A percentile compares a stretch with the other conserved stretches of the same genome.
These are phyloP conservation scores for Sporothrix brasiliensis DNA, from an alignment of 2,329 filamentous ascomycete genomes.

Conservation along the genomic window DNA sequence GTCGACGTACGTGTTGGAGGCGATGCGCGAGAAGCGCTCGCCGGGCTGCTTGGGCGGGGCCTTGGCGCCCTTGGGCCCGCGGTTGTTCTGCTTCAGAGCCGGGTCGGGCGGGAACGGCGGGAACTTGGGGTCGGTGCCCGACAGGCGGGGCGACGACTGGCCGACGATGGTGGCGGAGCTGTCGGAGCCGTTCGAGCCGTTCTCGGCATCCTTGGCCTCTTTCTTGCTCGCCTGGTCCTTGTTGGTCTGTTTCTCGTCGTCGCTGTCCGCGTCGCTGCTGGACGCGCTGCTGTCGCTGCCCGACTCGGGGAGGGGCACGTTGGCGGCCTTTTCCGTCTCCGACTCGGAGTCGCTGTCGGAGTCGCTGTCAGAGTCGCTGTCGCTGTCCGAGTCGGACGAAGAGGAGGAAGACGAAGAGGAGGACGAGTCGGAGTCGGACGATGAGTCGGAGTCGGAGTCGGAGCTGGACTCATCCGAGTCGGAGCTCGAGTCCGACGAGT, in stretches of 20 bases:
- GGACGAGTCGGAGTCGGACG: slow-evolving; percentile 15
- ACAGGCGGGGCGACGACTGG: slow-evolving; percentile 55
- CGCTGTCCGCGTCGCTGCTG: slow-evolving; percentile 30
- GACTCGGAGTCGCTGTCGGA: slow-evolving; percentile 36
- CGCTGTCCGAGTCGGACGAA: slow-evolving; percentile 40
- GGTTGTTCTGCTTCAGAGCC: slow-evolving; percentile 37
- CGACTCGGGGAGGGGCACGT: slow-evolving; percentile 43
- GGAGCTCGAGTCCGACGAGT: slow-evolving; percentile 34
- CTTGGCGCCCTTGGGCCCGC: slow-evolving; percentile 50
- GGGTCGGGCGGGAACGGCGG: slow-evolving; percentile 60
- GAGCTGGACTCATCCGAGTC: slow-evolving; percentile 23
- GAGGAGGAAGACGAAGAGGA: slow-evolving; percentile 17
- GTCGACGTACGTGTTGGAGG: slow-evolving; percentile 68
- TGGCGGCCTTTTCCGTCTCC: slow-evolving; percentile 39
- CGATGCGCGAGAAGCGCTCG: slow-evolving; percentile 77
- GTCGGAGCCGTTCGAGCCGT: slow-evolving; percentile 47
- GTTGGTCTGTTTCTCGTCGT: slow-evolving; percentile 26
- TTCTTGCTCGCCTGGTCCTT: slow-evolving; percentile 29
- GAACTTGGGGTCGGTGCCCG: slow-evolving; percentile 42
- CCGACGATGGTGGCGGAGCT: slow-evolving; percentile 55
- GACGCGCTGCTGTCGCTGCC: slow-evolving; percentile 35
- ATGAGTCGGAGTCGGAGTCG: slow-evolving; percentile 34
- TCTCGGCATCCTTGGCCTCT: slow-evolving; percentile 34
- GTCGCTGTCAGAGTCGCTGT: slow-evolving; percentile 5
- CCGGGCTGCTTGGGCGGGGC: slow-evolving; percentile 54